Conservation (phyloP, 176 grass and related monocot genomes). For the Tillandsia fasciculata region DNA sequence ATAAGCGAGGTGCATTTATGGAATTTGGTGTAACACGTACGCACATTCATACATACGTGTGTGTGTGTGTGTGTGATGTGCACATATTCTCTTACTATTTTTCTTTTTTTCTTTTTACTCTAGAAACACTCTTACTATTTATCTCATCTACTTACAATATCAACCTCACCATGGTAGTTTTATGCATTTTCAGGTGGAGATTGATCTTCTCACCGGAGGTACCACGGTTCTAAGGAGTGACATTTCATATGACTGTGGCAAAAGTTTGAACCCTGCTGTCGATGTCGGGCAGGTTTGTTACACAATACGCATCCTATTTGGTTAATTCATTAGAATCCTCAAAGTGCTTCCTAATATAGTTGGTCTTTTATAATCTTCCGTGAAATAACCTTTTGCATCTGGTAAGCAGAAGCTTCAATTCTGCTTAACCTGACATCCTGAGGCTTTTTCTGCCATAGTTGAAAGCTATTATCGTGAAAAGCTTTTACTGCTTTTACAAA, state of each 20-base stretch:
- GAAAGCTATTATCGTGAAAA: too few relatives aligned
- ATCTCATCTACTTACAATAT: background rate
- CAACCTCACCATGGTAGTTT: background rate
- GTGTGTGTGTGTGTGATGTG: background rate
- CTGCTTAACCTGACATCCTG: too few relatives aligned
- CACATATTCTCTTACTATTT: background rate
- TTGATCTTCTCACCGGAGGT: constrained; percentile 63
- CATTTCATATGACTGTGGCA: constrained; percentile 63
- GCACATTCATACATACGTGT: too few relatives aligned
- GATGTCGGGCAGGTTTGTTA: constrained; percentile 69
- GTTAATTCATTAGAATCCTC: background rate
- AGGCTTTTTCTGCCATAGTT: too few relatives aligned
- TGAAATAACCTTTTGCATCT: too few relatives aligned
- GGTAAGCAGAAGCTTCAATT: too few relatives aligned
- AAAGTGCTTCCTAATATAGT: too few relatives aligned
- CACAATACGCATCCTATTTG: too few relatives aligned
- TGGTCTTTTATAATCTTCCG: too few relatives aligned
- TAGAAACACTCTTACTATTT: background rate
- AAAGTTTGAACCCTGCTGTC: constrained; percentile 75
- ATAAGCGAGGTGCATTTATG: constrained; percentile 44
- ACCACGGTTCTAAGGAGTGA: constrained; percentile 66
- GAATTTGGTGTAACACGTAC: too few relatives aligned
- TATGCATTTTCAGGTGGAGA: constrained; percentile 42
- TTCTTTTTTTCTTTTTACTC: background rate
- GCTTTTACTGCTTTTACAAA: too few relatives aligned